Evolutionary conservation across 2,329 filamentous ascomycete genomes (phyloP).

Genomic region (Fusarium lyarnte): DNA sequence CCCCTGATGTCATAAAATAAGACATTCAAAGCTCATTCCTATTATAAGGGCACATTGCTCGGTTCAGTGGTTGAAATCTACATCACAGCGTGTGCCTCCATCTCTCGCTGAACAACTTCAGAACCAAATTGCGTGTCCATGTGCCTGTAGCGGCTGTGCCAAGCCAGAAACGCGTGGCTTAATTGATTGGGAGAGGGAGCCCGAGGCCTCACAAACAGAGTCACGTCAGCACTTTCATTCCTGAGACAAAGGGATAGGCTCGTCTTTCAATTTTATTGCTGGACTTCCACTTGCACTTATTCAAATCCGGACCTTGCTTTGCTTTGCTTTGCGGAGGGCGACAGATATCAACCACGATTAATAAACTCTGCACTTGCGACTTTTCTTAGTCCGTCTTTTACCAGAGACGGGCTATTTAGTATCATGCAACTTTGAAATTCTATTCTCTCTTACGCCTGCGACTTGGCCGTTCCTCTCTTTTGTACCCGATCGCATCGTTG

Average conservation of each 20-base stretch:
- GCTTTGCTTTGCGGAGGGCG: background rate
- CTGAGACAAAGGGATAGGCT: conserved; percentile 32
- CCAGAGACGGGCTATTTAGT: conserved; percentile 9
- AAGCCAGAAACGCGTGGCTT: conserved; percentile 30
- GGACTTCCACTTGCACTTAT: conserved; percentile 11
- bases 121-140: conserved; percentile 3
- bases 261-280: background rate
- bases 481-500: conserved; percentile 6
- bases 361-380: conserved; percentile 3
- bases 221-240: conserved; percentile 39
- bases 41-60: background rate
- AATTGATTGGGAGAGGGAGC: conserved; percentile 33
- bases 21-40: background rate
- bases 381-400: background rate
- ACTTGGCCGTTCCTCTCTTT: conserved; percentile 29
- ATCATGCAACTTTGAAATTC: conserved; percentile 31
- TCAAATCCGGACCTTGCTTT: conserved; percentile 24
- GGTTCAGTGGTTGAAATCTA: background rate
- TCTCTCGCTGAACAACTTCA: background rate
- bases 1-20: conserved; percentile 18
- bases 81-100: background rate
- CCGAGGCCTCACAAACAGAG: conserved; percentile 7
- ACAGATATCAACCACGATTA: conserved; percentile 7
- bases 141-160: conserved; percentile 34
- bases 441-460: conserved; percentile 16